Percentiles rank a stretch among this genome's conserved stretches.
Evolutionary conservation across 257 asterid species (phyloP).

Genomic region (Voacanga thouarsii): DNA sequence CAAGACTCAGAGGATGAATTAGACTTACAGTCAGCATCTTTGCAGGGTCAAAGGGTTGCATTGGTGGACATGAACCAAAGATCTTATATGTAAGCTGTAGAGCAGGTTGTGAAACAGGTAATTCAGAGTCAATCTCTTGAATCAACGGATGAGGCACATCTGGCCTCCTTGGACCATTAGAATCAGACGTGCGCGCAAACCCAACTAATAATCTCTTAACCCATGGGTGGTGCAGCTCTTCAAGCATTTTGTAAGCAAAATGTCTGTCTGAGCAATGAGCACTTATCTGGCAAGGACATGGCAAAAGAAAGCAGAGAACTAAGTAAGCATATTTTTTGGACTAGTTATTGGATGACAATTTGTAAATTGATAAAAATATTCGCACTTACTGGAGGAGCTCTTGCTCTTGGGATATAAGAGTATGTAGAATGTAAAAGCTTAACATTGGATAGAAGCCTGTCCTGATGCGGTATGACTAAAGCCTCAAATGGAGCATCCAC

Average conservation of each 20-base stretch:
- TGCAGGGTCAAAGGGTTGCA: conserved; percentile 99
- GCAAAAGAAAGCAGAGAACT: conserved; percentile 4
- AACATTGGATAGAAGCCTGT: conserved; percentile 65
- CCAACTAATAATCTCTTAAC: conserved; percentile 85
- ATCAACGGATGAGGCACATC: conserved; percentile 59
- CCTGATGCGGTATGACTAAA: conserved; percentile 64
- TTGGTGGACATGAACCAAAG: conserved; percentile 97
- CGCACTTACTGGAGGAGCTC: conserved; percentile 93
- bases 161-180: conserved; percentile 88
- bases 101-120: conserved; percentile 77
- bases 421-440: conserved; percentile 77
- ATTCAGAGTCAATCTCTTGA: conserved; percentile 86
- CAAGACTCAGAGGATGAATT: conserved; percentile 8
- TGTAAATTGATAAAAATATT: background rate
- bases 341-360: background rate
- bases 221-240: conserved; percentile 96
- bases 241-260: conserved; percentile 77
- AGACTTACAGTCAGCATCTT: conserved; percentile 86
- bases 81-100: conserved; percentile 83
- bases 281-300: conserved; percentile 47
- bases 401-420: conserved; percentile 86
- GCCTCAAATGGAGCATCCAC: conserved; percentile 80
- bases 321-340: background rate
- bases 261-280: conserved; percentile 81
- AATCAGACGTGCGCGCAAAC: conserved; percentile 90